These are phyloP conservation scores for Capronia epimyces DNA, from an alignment of 2,329 filamentous ascomycete genomes.

Conservation along the genomic window DNA sequence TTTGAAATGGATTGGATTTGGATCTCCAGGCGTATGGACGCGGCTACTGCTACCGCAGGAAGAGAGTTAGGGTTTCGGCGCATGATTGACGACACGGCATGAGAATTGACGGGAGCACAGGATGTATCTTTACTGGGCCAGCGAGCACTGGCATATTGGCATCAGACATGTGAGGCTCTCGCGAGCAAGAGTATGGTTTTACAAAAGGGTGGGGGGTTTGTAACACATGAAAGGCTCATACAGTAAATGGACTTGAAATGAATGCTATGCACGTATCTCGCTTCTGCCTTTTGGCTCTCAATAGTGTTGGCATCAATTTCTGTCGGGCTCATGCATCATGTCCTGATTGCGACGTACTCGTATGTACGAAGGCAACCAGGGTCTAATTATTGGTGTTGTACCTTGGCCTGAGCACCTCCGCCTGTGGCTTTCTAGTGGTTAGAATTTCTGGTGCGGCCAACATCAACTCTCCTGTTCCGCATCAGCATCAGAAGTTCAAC, in stretches of 20 bases:
- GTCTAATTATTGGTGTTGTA: too few species aligned
- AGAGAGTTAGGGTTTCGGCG: slow-evolving; percentile 5
- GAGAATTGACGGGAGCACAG: slow-evolving; percentile 11
- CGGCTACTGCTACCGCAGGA: slow-evolving; percentile 26
- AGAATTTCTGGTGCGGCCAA: too few species aligned
- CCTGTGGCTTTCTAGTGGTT: too few species aligned
- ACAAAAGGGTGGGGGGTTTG: background rate
- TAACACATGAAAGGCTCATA: background rate
- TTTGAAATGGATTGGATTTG: slow-evolving; percentile 10
- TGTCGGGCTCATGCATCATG: too few species aligned
- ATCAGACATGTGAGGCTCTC: slow-evolving; percentile 18
- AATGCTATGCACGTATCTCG: background rate
- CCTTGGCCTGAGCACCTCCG: too few species aligned
- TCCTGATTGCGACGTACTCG: too few species aligned
- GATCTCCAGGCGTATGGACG: slow-evolving; percentile 13
- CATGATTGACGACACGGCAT: slow-evolving; percentile 22
- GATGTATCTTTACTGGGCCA: slow-evolving; percentile 5
- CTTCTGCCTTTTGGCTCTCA: background rate
- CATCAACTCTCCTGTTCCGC: too few species aligned
- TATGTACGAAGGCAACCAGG: too few species aligned
- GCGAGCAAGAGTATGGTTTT: slow-evolving; percentile 12
- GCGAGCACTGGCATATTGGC: slow-evolving; percentile 5
- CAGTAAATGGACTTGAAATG: background rate
- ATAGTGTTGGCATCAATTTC: too few species aligned
- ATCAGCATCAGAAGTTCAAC: too few species aligned